Base-by-base conservation (phyloP, 805 yeast species). In the Ascoidea rubescens region DNA sequence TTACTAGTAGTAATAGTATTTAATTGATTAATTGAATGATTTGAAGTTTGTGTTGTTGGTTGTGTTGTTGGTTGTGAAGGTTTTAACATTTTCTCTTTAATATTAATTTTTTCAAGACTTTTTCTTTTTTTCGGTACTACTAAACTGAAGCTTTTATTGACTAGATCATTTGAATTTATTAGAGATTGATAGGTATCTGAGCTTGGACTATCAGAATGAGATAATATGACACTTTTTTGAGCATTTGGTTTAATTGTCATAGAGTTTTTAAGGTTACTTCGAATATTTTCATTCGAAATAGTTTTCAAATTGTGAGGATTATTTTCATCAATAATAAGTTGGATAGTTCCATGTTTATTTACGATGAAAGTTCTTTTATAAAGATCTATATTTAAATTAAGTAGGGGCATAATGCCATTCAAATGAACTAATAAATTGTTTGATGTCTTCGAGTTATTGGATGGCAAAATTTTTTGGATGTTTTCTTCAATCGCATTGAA, bases 331-430 rank as follows among this genome's bases (percentile, higher is more conserved):
- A 33, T 33, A 7, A 10, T 10, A 33, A 33, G 42, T 7, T 6
- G 10, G 6, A 33, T 7, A 33, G 6, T 33, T 33, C 42, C 42
- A 33, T 33, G 42, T 10, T 33, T 33, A 10, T 10, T 33, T 33
- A 33, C 10, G 6, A 33, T 7, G 10, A 33, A 7, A 33, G 10
- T 33, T 7, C 6, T 7, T 33, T 33, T 10, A 33, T 50, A 50
- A 5, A 48, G 52, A 4, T 37, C 8, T n/a, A 10, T 42, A 32
- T 28, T 30, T n/a, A 50, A 32, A 16, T 50, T 50, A 14, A 45
- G 42, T 10, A 50, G 28, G 5, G 52, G 52, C 45, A 45, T 50
- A 5, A 50, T 5, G n/a, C 52, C 52, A 32, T 50, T 50, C 10
- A 8, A 6, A 32, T 50, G 21, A 48, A 48, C 32, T 33, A 33